Base-by-base conservation (phyloP, 2,329 filamentous ascomycete genomes). In the Fusarium concolor region DNA sequence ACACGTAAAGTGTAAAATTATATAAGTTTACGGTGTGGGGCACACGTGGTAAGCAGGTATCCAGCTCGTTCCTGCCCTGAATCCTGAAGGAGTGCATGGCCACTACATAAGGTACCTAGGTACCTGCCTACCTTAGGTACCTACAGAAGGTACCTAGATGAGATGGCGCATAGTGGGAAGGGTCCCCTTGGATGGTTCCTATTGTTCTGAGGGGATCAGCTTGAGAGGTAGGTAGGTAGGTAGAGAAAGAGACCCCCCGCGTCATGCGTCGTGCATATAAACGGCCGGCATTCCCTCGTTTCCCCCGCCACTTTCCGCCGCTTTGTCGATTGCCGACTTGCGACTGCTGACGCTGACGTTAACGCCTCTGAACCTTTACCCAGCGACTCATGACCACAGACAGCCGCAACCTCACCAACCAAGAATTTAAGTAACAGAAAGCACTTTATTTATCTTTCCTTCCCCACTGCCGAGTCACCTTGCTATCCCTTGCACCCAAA, bases 261-360 rank as follows among this genome's bases (percentile, higher is more conserved):
- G 69, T 77, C 24, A 10, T 31, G 43, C 54, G 18, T 31, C 76
- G 76, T 77, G 80, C 81, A 84, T 83, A 84, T 84, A 84, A 84
- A 84, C 81, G 80, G 72, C 74, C 75, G 76, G 71, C 74, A 77
- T 79, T 82, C 81, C 81, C 81, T 78, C 56, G 54, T 59, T 65
- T 61, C 55, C 53, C 58, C 68, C 68, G 61, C 71, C 58, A 65
- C 65, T 65, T 71, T 47, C 72, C 66, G 62, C 63, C 52, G 47
- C 56, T 57, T 60, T 71, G 59, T 62, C 56, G 46, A 73, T 55
- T 73, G 65, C 70, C 71, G 65, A 58, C 61, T 35, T 71, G 59
- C 55, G 59, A 43, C 35, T 50, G 18, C 45, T 52, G 45, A 56
- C 28, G 26, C 58, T 39, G 56, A 61, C 49, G 49, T 24, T 42